Evolutionary conservation across 2,329 filamentous ascomycete species (phyloP).

Genomic region (Ophiostoma tasmaniense): DNA sequence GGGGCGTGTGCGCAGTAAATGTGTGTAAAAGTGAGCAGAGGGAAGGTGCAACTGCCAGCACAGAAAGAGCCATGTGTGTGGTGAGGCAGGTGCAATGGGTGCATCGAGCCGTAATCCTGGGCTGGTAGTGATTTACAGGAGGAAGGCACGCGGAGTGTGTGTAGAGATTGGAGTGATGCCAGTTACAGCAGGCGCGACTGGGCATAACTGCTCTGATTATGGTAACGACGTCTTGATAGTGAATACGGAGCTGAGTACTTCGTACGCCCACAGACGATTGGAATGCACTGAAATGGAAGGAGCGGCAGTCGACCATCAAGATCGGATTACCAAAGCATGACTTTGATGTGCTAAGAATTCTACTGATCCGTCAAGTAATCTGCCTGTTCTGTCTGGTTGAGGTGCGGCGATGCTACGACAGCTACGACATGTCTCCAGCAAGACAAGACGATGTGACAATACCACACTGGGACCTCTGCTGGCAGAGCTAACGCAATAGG

Average conservation of each 20-base stretch:
- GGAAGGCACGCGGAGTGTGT: neutral
- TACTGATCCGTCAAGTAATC: neutral
- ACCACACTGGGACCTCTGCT: neutral
- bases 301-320: neutral
- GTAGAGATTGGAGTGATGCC: neutral
- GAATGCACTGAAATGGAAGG: neutral
- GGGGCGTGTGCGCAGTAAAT: slow-evolving; percentile 19
- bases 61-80: neutral
- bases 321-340: neutral
- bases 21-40: neutral
- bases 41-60: neutral
- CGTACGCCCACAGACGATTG: neutral
- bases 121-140: slow-evolving; percentile 11
- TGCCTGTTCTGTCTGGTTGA: neutral
- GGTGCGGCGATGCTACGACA: neutral
- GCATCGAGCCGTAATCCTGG: neutral
- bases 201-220: neutral
- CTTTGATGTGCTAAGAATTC: neutral
- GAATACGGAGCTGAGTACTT: neutral
- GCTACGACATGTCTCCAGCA: neutral
- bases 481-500: slow-evolving; percentile 9
- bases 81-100: neutral
- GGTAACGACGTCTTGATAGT: neutral
- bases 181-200: neutral
- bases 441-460: neutral